phyloP scores from a whole-genome alignment of 805 yeast species.

The Lipomyces yamanashiensis region DNA sequence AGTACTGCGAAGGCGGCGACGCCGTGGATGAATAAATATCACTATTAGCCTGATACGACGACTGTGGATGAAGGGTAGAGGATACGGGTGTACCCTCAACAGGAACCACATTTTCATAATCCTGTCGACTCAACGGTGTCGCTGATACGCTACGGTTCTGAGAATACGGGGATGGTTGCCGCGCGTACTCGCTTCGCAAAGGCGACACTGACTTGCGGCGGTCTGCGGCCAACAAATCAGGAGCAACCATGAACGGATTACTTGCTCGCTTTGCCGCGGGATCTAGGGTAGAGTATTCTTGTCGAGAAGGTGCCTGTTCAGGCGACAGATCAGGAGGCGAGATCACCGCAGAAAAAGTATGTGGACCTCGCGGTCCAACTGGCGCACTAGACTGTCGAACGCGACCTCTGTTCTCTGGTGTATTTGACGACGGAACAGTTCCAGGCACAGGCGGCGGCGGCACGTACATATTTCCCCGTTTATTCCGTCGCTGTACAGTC shows the following conservation, averaged over 20 bases:
- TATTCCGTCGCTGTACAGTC: constrained; percentile 2
- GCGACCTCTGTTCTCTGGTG: not conserved
- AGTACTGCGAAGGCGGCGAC: too few relatives aligned
- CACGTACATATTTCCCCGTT: not conserved
- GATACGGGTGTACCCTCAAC: not conserved
- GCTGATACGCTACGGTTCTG: constrained; percentile 6
- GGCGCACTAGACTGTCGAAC: not conserved
- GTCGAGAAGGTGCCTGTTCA: not conserved
- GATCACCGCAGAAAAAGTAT: not conserved
- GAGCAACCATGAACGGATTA: not conserved
- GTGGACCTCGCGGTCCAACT: not conserved
- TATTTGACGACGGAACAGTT: too few relatives aligned
- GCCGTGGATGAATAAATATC: too few relatives aligned
- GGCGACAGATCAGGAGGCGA: not conserved
- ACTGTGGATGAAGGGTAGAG: not conserved
- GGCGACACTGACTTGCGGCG: not conserved
- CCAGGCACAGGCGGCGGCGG: not conserved
- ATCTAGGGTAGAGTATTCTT: not conserved
- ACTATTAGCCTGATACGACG: not conserved
- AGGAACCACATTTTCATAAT: not conserved
- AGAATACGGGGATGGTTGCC: not conserved
- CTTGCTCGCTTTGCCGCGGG: not conserved
- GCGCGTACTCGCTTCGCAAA: not conserved
- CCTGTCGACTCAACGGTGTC: not conserved
- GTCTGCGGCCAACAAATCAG: not conserved